Evolutionary conservation across 257 asterid genomes (phyloP), one percentile per base, ranked within the genome.

Genomic region (Solanum ahanhuiri): DNA sequence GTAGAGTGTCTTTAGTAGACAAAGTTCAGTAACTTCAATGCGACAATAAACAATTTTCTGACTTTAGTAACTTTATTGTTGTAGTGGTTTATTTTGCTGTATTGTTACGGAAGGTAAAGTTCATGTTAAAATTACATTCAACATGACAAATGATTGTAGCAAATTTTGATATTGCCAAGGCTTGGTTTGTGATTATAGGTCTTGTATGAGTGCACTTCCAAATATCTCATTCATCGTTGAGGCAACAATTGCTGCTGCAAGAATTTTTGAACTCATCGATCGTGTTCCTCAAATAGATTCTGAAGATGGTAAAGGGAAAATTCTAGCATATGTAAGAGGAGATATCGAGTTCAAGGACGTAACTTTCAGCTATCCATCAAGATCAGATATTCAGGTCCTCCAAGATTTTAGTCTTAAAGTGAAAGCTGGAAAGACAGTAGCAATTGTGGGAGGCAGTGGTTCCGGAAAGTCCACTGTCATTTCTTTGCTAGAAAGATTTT

Each of bases 391-490:
- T 34, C 92, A 89, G 3, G 83, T 93, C 43, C 93, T 95, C 58
- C 90, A 90, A 67, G 94, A 93, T 23, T 90, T 93, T 86, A 91
- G 86, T 85, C 92, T 95, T 8, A 92, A 57, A 87, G 89, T 94
- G 28, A 87, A 90, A 83, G 92, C 95, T 2, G 96, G 95, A 3
- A 91, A 90, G 34, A 93, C 92, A 3, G 92, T 95, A 17, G 97
- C 96, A 39, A 93, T 95, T 6, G 96, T 95, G 23, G 98, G 98
- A 83, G 94, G 95, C 37, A 95, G 98, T 87, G 98, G 98, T 81
- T 95, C 94, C 1, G 97, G 98, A 23, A 95, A 95, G 89, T 93
- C 97, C 12, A 95, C 98, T 1, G 69, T 94, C 25, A 83, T 93
- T 69, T 86, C 98, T 5, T 88, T 94, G 93, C 93, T 94, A 5